Evolutionary conservation across 2,329 filamentous ascomycete species (phyloP), one percentile per base, ranked within the genome.

Genomic region (Incumbomyces lentus): DNA sequence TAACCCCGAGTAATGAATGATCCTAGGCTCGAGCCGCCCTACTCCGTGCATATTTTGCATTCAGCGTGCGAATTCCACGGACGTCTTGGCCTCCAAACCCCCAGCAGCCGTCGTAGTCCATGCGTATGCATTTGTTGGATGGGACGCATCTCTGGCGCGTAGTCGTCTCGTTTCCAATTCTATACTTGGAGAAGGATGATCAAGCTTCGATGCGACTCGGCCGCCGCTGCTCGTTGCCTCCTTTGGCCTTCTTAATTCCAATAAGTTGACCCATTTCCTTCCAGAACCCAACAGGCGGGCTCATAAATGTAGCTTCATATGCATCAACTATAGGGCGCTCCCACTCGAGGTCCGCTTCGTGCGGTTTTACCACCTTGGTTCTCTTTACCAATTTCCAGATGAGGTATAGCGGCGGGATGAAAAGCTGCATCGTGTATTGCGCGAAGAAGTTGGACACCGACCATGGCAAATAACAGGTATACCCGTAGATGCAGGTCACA

Each of bases 361-460:
- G 59, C 0, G 79, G 66, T 3, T 64, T 63, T 17, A 79, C 65
- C 41, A 75, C 64, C 49, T 69, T 70, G 2, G 80, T 84, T 47
- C 67, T 68, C 66, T 79, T 77, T 59, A 78, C 17, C 1, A 84
- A 6, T 64, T 85, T 86, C 77, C 78, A 85, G 55, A 68, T 68
- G 17, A 73, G 43, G 58, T 73, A 82, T 26, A 78, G 63, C 31
- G 76, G 58, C 6, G 72, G 69, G 0, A 72, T 70, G 18, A 80
- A 62, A 12, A 78, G 61, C 49, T 74, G 65, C 73, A 79, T 77
- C 19, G 72, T 73, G 61, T 78, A 79, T 64, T 74, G 74, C 44
- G 86, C 63, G 61, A 84, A 88, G 0, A 82, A 81, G 36, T 78
- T 68, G 60, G 75, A 79, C 59, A 84, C 81, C 52, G 78, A 74